Evolutionary conservation across 1,284 basidiomycete genomes (phyloP), one percentile per base, ranked within the genome.

Genomic region (Gomphus sp.): DNA sequence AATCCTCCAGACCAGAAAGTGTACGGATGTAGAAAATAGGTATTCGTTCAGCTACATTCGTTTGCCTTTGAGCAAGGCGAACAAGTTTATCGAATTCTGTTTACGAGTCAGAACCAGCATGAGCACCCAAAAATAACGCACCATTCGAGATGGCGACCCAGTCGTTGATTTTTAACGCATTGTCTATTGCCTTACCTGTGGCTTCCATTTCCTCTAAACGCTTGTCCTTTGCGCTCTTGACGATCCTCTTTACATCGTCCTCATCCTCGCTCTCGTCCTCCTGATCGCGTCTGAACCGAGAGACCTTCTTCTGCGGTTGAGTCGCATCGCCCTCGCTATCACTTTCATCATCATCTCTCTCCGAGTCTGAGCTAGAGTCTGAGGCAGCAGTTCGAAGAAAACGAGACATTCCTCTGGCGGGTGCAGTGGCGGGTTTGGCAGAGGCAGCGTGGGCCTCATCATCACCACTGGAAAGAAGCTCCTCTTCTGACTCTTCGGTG

Each of bases 21-120:
- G 86, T 84, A 66, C 84, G 84, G 67, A 98, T 79, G 77, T 89
- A 99, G 67, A 91, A 85, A 10, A 91, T 82, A 31, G 97, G 94
- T 56, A 97, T 82, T 53, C 90, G 87, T 69, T 97, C 94, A 39
- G 87, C 81, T 36, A 91, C 80, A 64, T 91, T 90, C 70, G 88
- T 89, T 71, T 96, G 93, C 61, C 91, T 84, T 69, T 92, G 86
- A 63, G 95, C 86, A 76, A 98, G 88, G 55, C 95, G 91, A 56
- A 84, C 75, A 58, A 99, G 81, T 72, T 96, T 97, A 76, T 99
- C 97, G 72, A 96, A 98, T 75, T 99, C 97, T 96, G 72, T 53
- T 60, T 62, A 56, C 61, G 36, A 52, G 60, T 60, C 11, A 52
- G 28, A 36, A 31, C 49, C 12, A 36, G 47, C 28, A 55, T 22